These are phyloP conservation scores for Trichoderma harzianum DNA, from an alignment of 2,329 filamentous ascomycete species.

Conservation along the genomic window DNA sequence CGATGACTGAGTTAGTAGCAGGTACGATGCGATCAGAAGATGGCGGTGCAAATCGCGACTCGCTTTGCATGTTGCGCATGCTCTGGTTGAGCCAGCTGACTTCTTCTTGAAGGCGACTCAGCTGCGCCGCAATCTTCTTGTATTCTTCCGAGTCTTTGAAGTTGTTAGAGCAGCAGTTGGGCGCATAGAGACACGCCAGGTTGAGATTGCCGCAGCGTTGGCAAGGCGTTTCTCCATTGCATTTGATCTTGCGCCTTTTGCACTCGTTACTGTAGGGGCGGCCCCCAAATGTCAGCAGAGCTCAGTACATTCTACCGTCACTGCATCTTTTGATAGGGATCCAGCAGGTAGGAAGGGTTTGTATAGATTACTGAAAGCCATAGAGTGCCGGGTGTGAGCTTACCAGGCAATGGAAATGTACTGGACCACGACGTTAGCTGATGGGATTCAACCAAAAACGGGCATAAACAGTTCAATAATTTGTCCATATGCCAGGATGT, in stretches of 20 bases:
- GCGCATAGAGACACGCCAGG: slow-evolving; percentile 62
- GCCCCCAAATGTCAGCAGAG: slow-evolving; percentile 1
- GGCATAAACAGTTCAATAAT: background rate
- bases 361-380: background rate
- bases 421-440: slow-evolving; percentile 28
- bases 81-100: slow-evolving; percentile 73
- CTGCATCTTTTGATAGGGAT: background rate
- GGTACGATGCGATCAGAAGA: slow-evolving; percentile 31
- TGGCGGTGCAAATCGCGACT: slow-evolving; percentile 41
- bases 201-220: slow-evolving; percentile 67
- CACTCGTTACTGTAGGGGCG: slow-evolving; percentile 60
- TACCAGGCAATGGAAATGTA: slow-evolving; percentile 63
- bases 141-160: slow-evolving; percentile 95
- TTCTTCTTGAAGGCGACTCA: slow-evolving; percentile 76
- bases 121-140: slow-evolving; percentile 72
- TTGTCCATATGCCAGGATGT: background rate
- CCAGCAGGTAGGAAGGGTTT: background rate
- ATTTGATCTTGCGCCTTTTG: slow-evolving; percentile 73
- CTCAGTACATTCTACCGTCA: background rate
- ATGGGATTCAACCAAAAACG: background rate
- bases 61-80: slow-evolving; percentile 64
- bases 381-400: slow-evolving; percentile 25
- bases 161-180: slow-evolving; percentile 67
- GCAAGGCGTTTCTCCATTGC: slow-evolving; percentile 67
- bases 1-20: slow-evolving; percentile 31